Evolutionary conservation across 2,329 filamentous ascomycete species (phyloP), one percentile per base, ranked within the genome.

Genomic region (Diplodia mutila): DNA sequence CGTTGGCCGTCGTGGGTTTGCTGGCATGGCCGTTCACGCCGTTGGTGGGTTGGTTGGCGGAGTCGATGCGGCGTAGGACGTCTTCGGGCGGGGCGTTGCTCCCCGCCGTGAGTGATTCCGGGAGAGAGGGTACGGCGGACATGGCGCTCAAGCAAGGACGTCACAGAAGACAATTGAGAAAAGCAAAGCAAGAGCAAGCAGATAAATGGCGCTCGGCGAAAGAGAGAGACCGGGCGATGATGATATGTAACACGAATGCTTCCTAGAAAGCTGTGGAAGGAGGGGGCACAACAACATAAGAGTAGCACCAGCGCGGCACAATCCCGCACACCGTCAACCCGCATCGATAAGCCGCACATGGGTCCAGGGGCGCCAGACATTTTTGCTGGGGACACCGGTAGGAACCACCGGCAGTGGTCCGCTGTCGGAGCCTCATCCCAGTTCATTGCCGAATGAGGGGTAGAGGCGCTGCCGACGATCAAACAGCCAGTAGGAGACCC

Each of bases 71-170:
- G 23, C 53, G 14, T 69, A 61, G 14, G 70, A 71, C 25, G 68
- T 71, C 14, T n/a, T 46, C 42, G 21, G 70, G 71, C 21, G 69
- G 71, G 23, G 73, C 16, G 48, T 32, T n/a, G 32, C 21, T 46
- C 12, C 11, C 18, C 7, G 27, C 29, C 21, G 32, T 16, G 12
- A 67, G 51, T 23, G 66, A 71, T 59, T 69, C 67, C 2, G 75
- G 76, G 9, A 77, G 66, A 29, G 73, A 73, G 6, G 75, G 75
- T 48, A 77, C 64, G 32, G 74, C 75, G 21, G 75, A 76, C 76
- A 78, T 78, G 12, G 53, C 68, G 49, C 48, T 39, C 16, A 6
- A 52, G 25, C 18, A 29, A 14, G 34, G 53, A 18, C 21, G 27
- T 9, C 29, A 34, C 5, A 18, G 25, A 16, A 9, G 21, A 7